Conservation (phyloP, 2,329 filamentous ascomycete genomes). For the Sarocladiaceae sp. region DNA sequence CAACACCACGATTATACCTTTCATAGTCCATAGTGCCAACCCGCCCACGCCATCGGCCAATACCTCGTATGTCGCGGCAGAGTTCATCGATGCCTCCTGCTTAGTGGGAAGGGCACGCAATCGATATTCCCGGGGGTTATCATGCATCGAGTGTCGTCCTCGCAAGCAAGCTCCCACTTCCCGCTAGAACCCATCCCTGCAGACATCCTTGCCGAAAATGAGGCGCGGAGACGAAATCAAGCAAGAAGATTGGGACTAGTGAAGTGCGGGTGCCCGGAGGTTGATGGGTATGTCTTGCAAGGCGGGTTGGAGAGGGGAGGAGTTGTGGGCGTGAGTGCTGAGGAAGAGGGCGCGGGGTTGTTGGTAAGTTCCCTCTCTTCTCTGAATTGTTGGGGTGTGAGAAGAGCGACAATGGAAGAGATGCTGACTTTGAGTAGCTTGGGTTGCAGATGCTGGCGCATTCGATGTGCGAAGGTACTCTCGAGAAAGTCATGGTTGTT, state of each 20-base stretch:
- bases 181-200: slow-evolving; percentile 41
- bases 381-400: too few relatives aligned
- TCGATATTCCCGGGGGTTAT: too few relatives aligned
- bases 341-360: slow-evolving; percentile 44
- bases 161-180: slow-evolving; percentile 44
- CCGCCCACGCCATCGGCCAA: too few relatives aligned
- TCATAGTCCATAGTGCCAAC: too few relatives aligned
- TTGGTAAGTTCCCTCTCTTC: slow-evolving; percentile 29
- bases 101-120: too few relatives aligned
- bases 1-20: too few relatives aligned
- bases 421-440: slow-evolving; percentile 28
- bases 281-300: slow-evolving; percentile 44
- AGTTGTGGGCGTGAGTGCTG: slow-evolving; percentile 50
- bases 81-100: too few relatives aligned
- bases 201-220: slow-evolving; percentile 33
- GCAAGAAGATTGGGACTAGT: slow-evolving; percentile 26
- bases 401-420: too few relatives aligned
- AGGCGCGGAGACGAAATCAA: slow-evolving; percentile 30
- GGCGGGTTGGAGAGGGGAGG: slow-evolving; percentile 45
- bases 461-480: slow-evolving; percentile 26
- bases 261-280: slow-evolving; percentile 39
- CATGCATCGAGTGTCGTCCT: slow-evolving; percentile 13
- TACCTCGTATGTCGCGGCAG: too few relatives aligned
- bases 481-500: slow-evolving; percentile 36
- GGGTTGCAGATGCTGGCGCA: slow-evolving; percentile 43